Evolutionary conservation across 164 flowering plant species (phyloP).

Genomic region (Tetracentron sinense): DNA sequence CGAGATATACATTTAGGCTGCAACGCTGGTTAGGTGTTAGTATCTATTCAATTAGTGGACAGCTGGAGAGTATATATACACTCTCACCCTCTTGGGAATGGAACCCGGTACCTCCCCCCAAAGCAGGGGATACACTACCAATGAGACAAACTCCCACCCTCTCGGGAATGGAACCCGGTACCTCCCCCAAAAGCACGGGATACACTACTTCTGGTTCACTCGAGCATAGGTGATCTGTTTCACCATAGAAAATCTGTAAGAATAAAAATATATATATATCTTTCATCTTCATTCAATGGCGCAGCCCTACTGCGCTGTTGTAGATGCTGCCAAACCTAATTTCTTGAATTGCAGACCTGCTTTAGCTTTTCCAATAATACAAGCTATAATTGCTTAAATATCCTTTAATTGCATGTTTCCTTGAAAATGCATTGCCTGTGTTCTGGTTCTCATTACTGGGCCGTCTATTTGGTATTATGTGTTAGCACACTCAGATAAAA

Average conservation of each 20-base stretch:
- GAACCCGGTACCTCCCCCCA: too few relatives aligned
- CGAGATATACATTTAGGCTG: too few relatives aligned
- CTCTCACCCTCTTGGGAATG: too few relatives aligned
- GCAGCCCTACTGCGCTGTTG: not conserved
- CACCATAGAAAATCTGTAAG: not conserved
- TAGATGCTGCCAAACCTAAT: not conserved
- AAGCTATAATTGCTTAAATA: not conserved
- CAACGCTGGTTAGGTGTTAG: too few relatives aligned
- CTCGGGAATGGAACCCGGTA: too few relatives aligned
- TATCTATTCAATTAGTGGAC: too few relatives aligned
- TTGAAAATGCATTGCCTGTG: not conserved
- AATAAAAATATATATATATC: not conserved
- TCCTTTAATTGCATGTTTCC: not conserved
- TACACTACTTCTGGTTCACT: too few relatives aligned
- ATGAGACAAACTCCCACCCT: too few relatives aligned
- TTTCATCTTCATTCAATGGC: not conserved
- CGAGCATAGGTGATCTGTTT: too few relatives aligned
- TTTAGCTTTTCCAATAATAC: not conserved
- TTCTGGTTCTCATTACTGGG: not conserved
- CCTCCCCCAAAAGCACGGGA: too few relatives aligned
- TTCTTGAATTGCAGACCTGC: not conserved
- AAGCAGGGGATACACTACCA: too few relatives aligned
- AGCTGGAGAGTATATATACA: too few relatives aligned
- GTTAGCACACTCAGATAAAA: constrained; percentile 93
- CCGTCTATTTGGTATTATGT: constrained; percentile 58